Evolutionary conservation across 2,329 filamentous ascomycete species (phyloP), one percentile per base, ranked within the genome.

Genomic region (Exophiala sp.): DNA sequence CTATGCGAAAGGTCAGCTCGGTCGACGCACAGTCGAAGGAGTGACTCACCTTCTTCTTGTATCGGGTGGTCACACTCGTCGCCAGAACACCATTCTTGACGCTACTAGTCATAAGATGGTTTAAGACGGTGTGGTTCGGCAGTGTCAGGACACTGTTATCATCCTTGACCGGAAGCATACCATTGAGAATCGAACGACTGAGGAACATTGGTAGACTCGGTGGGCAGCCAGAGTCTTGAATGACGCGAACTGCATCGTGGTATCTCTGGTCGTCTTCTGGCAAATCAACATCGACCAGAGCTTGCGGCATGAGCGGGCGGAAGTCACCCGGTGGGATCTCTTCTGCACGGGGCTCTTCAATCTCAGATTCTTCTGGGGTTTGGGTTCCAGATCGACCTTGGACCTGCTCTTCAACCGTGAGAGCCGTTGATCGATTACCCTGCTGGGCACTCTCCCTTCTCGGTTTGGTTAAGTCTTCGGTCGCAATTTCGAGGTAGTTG

Each of bases 51-150:
- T 99, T 99, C 72, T 89, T 87, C 75, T 91, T 95, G 71, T 97
- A 99, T 70, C 94, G 82, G n/a, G 94, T 99, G 4, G 94, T 99
- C 11, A 90, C 92, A 66, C 91, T 96, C 5, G 95, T 95, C 33
- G 94, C 94, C 61, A 99, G 78, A 21, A 97, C 89, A 59, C 92
- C 91, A 63, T 96, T 91, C 76, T 96, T 96, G 72, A 99, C 99
- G 71, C 91, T 96, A 72, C 92, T 97, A 2, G 94, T 99, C 45
- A 92, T 92, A 63, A 99, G 77, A 71, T 99, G 94, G 63, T 99
- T 99, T 59, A 99, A 76, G 32, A 97, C 90, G 0, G 94, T 96
- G 67, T 99, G 92, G 66, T 97, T 99, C 11, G 94, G 94, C 81
- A 96, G 92, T 63, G 90, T 94, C 60, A 99, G 76, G 57, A 99